Base-by-base conservation (phyloP, 2,329 filamentous ascomycete genomes). In the Cytospora schulzeri region DNA sequence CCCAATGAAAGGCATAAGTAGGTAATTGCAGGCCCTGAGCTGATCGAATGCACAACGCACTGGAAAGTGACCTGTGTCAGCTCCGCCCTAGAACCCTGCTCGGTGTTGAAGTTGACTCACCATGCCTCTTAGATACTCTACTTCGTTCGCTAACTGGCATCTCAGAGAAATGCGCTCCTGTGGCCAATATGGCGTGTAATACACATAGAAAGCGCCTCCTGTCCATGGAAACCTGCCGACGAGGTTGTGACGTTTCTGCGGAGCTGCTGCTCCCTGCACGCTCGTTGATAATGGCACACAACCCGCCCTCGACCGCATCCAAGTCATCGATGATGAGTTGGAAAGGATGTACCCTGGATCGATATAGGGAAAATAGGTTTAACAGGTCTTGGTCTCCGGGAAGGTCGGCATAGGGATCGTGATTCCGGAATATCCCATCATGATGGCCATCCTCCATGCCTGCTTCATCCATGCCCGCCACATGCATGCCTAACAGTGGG, bases 111-210 rank as follows among this genome's bases (percentile, higher is more conserved):
- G 4, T 48, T 22, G 15, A 17, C 1, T 48, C 6, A 55, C 59
- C 19, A 22, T 61, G 59, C 31, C 59, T 48, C 24, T 55, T 51
- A 9, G 51, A 38, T 15, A 55, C 17, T 2, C 33, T 26, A 15
- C 26, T 61, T 33, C 59, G 35, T 14, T 61, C 50, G 8, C 45
- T 51, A n/a, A 45, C 24, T 28, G 53, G 33, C 51, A 61, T 45
- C 15, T 61, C 59, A 17, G 59, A 61, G 35, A 61, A 61, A 19
- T 55, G 59, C 29, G 59, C 59, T 19, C 59, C 59, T 26, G 59
- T 52, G 14, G 59, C 59, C 12, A 61, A 12, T n/a, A 61, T 48
- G n/a, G 59, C 59, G 24, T 61, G 59, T 24, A 61, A 41, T 29
- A 61, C 19, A 29, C 33, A 22, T 9, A 61, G 35, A n/a, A 51